Conservation (phyloP, 2,329 filamentous ascomycete genomes). For the Fusarium setosum region DNA sequence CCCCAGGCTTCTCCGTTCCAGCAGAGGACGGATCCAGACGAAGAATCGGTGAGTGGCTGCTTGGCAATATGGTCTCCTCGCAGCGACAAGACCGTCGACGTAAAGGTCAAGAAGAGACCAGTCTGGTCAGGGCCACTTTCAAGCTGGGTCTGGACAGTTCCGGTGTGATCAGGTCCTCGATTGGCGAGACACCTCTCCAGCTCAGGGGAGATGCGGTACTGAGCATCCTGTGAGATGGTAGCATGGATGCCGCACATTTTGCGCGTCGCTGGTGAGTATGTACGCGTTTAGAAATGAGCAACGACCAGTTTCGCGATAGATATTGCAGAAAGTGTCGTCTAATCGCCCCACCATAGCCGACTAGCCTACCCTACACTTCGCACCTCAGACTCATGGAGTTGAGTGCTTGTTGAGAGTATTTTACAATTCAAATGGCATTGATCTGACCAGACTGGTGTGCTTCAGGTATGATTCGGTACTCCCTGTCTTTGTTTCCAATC, state of each 20-base stretch:
- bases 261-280: constrained; percentile 18
- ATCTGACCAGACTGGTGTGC: too few species aligned
- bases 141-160: constrained; percentile 51
- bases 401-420: too few species aligned
- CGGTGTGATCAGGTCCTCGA: constrained; percentile 70
- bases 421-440: too few species aligned
- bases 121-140: constrained; percentile 20
- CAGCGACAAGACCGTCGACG: constrained; percentile 91
- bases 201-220: constrained; percentile 44
- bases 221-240: constrained; percentile 53
- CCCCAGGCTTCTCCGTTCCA: constrained; percentile 99
- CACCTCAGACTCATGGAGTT: too few species aligned
- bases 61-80: constrained; percentile 76
- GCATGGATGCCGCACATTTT: constrained; percentile 73
- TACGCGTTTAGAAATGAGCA: constrained; percentile 20
- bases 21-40: constrained; percentile 77
- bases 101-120: constrained; percentile 67
- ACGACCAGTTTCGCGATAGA: not conserved
- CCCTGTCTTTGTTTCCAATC: too few species aligned
- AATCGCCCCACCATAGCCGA: constrained; percentile 11
- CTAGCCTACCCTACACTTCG: constrained; percentile 4
- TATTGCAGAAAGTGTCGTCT: constrained; percentile 13
- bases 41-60: constrained; percentile 76
- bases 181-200: constrained; percentile 62
- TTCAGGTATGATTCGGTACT: too few species aligned